phyloP scores from a whole-genome alignment of 2,329 filamentous ascomycete species.

The Fusarium subtropicale region DNA sequence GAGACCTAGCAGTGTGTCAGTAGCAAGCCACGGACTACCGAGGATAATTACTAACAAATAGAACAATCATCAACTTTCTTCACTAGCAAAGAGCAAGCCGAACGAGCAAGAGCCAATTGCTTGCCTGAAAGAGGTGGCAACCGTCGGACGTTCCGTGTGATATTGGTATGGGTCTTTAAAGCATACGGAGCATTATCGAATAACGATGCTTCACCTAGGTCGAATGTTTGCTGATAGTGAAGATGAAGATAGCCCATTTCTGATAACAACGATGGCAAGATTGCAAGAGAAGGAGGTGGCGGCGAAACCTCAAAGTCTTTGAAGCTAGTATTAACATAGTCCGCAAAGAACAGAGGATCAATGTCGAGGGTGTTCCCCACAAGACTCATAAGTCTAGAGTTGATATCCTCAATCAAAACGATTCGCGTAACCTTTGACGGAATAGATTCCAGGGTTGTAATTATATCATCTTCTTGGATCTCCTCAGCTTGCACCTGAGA shows the following conservation, averaged over 20 bases:
- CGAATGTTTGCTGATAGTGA: background rate
- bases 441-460: background rate
- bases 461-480: background rate
- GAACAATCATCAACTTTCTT: fast-evolving
- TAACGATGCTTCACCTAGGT: fast-evolving
- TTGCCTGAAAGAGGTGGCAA: background rate
- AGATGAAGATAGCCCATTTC: background rate
- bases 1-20: fast-evolving
- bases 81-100: background rate
- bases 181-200: background rate
- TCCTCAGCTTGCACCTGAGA: background rate
- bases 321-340: background rate
- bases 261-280: background rate
- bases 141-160: background rate
- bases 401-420: constrained; percentile 1
- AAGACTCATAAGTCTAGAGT: fast-evolving
- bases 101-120: background rate
- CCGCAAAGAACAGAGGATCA: constrained; percentile 4
- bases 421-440: background rate
- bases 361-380: background rate
- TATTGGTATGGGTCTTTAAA: background rate
- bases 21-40: fast-evolving
- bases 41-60: fast-evolving
- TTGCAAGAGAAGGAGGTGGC: background rate
- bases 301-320: background rate